Evolutionary conservation across 805 yeast genomes (phyloP), one percentile per base, ranked within the genome.

Genomic region (Vanderwaltozyma tropicalis): DNA sequence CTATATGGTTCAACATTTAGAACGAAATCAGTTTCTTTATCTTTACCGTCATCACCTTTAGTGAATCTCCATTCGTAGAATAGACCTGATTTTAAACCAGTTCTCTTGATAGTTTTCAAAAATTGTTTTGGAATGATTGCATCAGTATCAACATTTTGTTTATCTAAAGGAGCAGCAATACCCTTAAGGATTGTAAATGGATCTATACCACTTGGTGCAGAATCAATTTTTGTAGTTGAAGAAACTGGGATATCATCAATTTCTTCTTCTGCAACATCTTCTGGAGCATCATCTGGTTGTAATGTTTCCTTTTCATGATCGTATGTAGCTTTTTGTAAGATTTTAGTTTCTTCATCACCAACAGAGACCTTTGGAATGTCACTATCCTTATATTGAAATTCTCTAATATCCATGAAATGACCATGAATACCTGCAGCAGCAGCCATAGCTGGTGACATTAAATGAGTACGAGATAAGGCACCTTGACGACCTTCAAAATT

Each of bases 401-500:
- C 80, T 66, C 98, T 80, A 51, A 88, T 88, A 59, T 92, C 98
- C 32, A 83, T 73, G 53, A 92, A 79, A 55, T 80, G 86, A 49
- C 98, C 98, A 40, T 72, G 74, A 49, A 92, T 79, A 53, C 88
- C 96, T 15, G 98, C 97, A 16, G 97, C 96, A 24, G 98, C 98
- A 34, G 98, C 98, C 98, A 92, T 92, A 17, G 95, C 95, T 28
- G 98, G 98, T 12, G 96, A 85, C 95, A 89, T 86, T 59, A 92
- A 74, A 61, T 92, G 98, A 15, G 98, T 92, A 68, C 98, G 78
- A 14, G 96, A 86, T 43, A 67, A 68, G 37, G 96, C 95, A 67
- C 98, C 98, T 71, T 92, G 98, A 66, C 98, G 88, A 53, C 98
- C 98, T 64, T 89, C 96, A 59, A 92, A 92, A 69, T 92, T 92